Evolutionary conservation across 306 rosid species (phyloP), one percentile per base, ranked within the genome.

Genomic region (Citrullus amarus): DNA sequence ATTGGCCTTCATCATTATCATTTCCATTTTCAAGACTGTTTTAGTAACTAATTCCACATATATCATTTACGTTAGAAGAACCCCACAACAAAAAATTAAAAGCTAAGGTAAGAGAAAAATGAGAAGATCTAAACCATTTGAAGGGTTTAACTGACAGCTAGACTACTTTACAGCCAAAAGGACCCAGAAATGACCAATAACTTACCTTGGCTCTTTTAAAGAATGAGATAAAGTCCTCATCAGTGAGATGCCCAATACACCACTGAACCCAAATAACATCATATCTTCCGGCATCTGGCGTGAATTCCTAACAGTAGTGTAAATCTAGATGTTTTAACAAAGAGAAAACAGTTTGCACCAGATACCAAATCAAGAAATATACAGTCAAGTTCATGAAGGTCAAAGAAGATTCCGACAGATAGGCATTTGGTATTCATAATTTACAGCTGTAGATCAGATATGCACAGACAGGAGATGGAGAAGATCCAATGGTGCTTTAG

Each of bases 201-300:
- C 62, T 72, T 81, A 92, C 98, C 96, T 92, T 95, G 44, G 97
- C 98, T 81, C 93, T 88, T 34, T 81, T 85, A 81, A 92, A 95
- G 87, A 95, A 95, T 68, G 93, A 85, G 81, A 92, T 86, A 51
- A 95, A 92, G 81, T 95, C 98, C 6, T 92, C 97, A 81, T 95
- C 98, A 14, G 98, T 95, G 38, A 95, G 95, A 89, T 95, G 98
- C 63, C 98, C 98, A 48, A 95, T 92, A 78, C 98, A 95, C 97
- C 98, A 92, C 75, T 95, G 98, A 79, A 95, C 83, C 98, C 98
- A 95, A 85, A 95, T 95, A 79, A 95, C 89, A 77, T 95, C 96
- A 81, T 95, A 95, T 91, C 96, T 89, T 84, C 87, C 96, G 39
- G 86, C 68, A 58, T 83, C 93, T 51, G 98, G 98, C n/a, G 95